Evolutionary conservation across 345 rosid species (phyloP), one percentile per base, ranked within the genome.

Genomic region (Sonneratia caseolaris): DNA sequence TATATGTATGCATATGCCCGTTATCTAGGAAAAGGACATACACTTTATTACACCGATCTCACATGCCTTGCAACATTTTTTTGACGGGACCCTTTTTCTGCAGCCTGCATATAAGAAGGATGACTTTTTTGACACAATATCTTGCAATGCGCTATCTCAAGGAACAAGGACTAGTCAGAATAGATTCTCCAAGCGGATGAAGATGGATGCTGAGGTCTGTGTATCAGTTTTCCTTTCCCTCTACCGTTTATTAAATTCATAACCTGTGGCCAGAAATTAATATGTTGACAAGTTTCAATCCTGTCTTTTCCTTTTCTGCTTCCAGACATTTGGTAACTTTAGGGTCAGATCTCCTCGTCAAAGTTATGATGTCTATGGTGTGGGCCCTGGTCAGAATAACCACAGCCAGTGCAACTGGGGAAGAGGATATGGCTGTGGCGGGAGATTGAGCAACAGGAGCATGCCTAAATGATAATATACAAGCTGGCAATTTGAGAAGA

Each of bases 21-120:
- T 42, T 42, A 9, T 6, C 27, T 6, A 22, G 18, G n/a, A 56
- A 2, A 19, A 5, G 55, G 15, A 49, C 45, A 42, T 42, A 3
- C 62, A 9, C 10, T 9, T 42, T 42, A 42, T 42, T 42, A 42
- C 0, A 42, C 5, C 2, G 45, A 42, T 42, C 32, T 61, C 12
- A 13, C 2, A 22, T 24, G 1, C 2, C 24, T 7, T 55, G 61
- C 61, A 19, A 70, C 43, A n/a, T n/a, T 15, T 53, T 19, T 14
- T 12, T 51, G 37, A 27, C 32, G 32, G 32, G 32, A 27, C 32
- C 32, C 32, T 27, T 3, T 48, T 49, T 7, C 69, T 7, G 62
- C 85, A 84, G 85, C 79, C 81, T 78, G 81, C 83, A 10, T 82
- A 83, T 76, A 67, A 69, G 42, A 83, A 82, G 80, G 88, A 87